Conservation (phyloP, 805 yeast genomes). For the Kuraishia hungarica region DNA sequence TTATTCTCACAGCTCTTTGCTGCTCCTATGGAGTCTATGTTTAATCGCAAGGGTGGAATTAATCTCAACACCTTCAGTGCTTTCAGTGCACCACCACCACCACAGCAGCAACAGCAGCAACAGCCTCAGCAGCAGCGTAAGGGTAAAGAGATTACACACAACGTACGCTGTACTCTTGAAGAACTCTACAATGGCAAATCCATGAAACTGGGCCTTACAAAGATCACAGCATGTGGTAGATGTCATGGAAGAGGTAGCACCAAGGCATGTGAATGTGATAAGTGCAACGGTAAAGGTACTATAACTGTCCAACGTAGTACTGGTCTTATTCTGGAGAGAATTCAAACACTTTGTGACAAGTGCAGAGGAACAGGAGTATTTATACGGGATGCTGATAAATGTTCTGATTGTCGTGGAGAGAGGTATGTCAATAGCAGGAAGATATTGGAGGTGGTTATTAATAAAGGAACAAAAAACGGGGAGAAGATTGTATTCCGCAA, state of each 20-base stretch:
- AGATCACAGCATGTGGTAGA: conserved; percentile 34
- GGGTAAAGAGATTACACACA: conserved; percentile 52
- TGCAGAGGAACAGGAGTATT: conserved; percentile 34
- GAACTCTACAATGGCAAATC: conserved; percentile 54
- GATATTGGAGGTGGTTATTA: conserved; percentile 41
- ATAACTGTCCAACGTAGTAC: conserved; percentile 27
- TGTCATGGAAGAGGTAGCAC: conserved; percentile 49
- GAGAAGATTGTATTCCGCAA: conserved; percentile 45
- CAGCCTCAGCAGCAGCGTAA: conserved; percentile 11
- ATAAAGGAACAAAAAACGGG: conserved; percentile 47
- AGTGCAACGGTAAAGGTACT: conserved; percentile 36
- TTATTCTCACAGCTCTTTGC: conserved; percentile 22
- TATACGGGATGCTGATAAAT: conserved; percentile 22
- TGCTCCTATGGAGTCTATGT: conserved; percentile 4
- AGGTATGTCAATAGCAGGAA: conserved; percentile 40
- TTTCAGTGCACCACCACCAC: no score
- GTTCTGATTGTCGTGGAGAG: conserved; percentile 33
- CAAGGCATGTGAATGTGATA: conserved; percentile 20
- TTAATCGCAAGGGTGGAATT: neutral
- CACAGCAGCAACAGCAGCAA: neutral
- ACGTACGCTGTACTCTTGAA: conserved; percentile 38
- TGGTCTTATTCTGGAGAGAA: conserved; percentile 36
- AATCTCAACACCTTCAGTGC: no score
- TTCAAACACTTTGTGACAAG: conserved; percentile 33
- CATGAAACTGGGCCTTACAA: conserved; percentile 44